Evolutionary conservation across 352 stramenopile genomes (phyloP), one percentile per base, ranked within the genome.

Genomic region (Phytopythium litorale): DNA sequence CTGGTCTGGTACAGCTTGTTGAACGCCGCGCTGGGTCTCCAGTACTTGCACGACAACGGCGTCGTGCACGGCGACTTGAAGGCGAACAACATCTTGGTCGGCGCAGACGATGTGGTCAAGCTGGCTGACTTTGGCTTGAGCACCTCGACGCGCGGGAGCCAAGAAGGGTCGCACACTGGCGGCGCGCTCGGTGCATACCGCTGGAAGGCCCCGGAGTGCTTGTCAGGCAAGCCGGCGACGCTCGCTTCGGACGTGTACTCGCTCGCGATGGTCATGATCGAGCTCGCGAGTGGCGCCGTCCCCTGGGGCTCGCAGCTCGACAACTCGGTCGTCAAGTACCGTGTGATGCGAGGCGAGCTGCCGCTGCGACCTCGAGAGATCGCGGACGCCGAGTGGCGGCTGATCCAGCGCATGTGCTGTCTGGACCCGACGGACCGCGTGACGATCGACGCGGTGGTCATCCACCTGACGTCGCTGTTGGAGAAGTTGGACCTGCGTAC

Each of bases 71-170:
- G 70, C 5, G 67, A 77, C 32, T 57, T 77, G 52, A 77, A 77
- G 56, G 73, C 66, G n/a, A 69, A 75, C 64, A 78, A 78, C 52
- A 72, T 78, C 51, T 55, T 78, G 45, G 67, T 78, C 9, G 58
- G 57, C 45, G 64, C 64, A 33, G 67, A 78, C 43, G 64, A 54
- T 15, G 71, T 62, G 9, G 67, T 61, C 30, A 75, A 72, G 42
- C 58, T 78, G 23, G 71, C 70, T 0, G 70, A 78, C 48, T 78
- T 78, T 63, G 67, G 70, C 3, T 56, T 78, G 18, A 75, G 52
- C 35, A 54, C 48, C 0, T 54, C 56, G 16, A 49, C 7, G 53
- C 1, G 40, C 28, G 30, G 32, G 28, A 28, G n/a, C 12, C 32
- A 46, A 19, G 32, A 13, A 11, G 32, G 35, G 3, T 25, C 35